These are phyloP conservation scores for Chondrus crispus DNA, from an alignment of 23 red algal species.

Conservation along the genomic window DNA sequence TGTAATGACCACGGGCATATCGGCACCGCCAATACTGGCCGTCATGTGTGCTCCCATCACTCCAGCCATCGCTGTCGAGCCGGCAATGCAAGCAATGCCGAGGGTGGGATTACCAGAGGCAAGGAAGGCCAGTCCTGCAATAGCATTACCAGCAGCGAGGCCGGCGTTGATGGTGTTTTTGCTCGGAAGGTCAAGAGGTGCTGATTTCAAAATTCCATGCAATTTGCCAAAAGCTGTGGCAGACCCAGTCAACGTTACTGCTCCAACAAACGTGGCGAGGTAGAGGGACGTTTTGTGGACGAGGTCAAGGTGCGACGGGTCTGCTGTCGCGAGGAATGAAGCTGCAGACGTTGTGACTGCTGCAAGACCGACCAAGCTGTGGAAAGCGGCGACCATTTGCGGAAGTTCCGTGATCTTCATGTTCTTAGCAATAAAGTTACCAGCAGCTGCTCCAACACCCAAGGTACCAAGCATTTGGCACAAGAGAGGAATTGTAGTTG, in stretches of 20 bases:
- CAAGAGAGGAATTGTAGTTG: constrained; percentile 41
- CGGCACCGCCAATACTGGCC: constrained; percentile 59
- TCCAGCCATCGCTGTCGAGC: constrained; percentile 65
- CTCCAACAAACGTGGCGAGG: constrained; percentile 66
- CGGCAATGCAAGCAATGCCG: constrained; percentile 36
- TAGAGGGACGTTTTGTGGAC: constrained; percentile 59
- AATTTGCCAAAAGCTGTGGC: constrained; percentile 73
- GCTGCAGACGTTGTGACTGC: constrained; percentile 66
- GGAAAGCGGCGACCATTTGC: constrained; percentile 77
- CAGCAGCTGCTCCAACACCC: constrained; percentile 53
- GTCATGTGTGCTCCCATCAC: constrained; percentile 67
- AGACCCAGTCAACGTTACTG: constrained; percentile 69
- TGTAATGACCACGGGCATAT: constrained; percentile 73
- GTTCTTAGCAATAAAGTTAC: constrained; percentile 21
- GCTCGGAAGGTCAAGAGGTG: constrained; percentile 35
- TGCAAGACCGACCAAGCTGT: constrained; percentile 69
- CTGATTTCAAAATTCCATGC: constrained; percentile 49
- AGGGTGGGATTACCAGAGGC: constrained; percentile 48
- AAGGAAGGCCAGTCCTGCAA: constrained; percentile 45
- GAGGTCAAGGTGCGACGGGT: constrained; percentile 44
- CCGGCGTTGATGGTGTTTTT: constrained; percentile 64
- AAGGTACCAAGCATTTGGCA: constrained; percentile 42
- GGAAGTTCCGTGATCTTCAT: constrained; percentile 74
- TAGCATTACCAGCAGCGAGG: constrained; percentile 40
- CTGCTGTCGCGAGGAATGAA: constrained; percentile 63